These are phyloP conservation scores for Seminavis robusta DNA, from an alignment of 108 stramenopile species.

Conservation along the genomic window DNA sequence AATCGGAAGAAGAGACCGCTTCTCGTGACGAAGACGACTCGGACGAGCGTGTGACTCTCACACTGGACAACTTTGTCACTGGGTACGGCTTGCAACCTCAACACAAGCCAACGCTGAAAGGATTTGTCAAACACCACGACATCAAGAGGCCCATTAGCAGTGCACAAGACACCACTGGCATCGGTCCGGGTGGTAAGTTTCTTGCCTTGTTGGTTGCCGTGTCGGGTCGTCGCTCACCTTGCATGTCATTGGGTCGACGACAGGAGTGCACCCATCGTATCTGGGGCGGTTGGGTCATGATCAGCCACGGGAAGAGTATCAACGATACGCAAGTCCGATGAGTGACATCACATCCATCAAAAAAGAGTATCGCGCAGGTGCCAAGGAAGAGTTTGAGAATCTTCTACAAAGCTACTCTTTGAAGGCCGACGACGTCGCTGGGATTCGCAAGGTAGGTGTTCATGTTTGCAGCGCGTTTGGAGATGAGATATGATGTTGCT, in stretches of 20 bases:
- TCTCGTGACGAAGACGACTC: neutral
- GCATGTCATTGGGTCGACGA: too few relatives aligned
- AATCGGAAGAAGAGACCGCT: too few relatives aligned
- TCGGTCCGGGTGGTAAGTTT: too few relatives aligned
- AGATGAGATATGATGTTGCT: neutral
- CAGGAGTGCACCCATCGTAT: too few relatives aligned
- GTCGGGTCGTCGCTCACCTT: too few relatives aligned
- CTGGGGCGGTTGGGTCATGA: neutral
- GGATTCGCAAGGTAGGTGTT: constrained; percentile 56
- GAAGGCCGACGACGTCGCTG: constrained; percentile 73
- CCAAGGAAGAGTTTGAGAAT: constrained; percentile 52
- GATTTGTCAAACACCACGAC: constrained; percentile 21
- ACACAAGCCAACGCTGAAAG: constrained; percentile 11
- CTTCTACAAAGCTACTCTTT: constrained; percentile 61
- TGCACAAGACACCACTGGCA: too few relatives aligned
- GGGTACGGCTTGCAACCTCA: constrained; percentile 27
- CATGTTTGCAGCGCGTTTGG: neutral
- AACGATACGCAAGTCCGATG: constrained; percentile 11
- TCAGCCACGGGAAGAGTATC: constrained; percentile 20
- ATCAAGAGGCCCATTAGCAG: too few relatives aligned
- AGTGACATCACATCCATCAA: constrained; percentile 11
- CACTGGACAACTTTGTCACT: constrained; percentile 10
- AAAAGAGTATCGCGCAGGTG: constrained; percentile 7
- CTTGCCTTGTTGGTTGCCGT: too few relatives aligned
- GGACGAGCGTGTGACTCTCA: neutral